phyloP scores from a whole-genome alignment of 179 eudicot genomes.

The Silene noctiflora region DNA sequence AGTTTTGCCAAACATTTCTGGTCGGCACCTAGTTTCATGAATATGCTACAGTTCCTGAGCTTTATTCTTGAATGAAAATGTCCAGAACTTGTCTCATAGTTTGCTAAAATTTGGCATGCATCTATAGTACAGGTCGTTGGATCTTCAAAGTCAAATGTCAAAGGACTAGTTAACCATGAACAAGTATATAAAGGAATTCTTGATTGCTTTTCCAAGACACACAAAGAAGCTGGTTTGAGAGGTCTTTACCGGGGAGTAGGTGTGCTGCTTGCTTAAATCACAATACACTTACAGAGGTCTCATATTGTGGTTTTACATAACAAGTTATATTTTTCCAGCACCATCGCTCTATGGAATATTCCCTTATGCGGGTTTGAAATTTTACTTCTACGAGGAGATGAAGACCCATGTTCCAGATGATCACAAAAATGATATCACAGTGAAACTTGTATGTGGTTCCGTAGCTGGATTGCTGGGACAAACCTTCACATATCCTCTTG shows the following conservation, averaged over 20 bases:
- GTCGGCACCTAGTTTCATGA: neutral
- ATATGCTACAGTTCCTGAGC: neutral
- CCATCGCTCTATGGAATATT: slow-evolving; percentile 93
- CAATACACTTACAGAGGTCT: neutral
- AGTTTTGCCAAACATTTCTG: neutral
- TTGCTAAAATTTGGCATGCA: slow-evolving; percentile 23
- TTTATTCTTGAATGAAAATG: neutral
- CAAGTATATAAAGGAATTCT: slow-evolving; percentile 69
- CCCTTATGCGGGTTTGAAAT: slow-evolving; percentile 90
- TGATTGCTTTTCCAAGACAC: slow-evolving; percentile 75
- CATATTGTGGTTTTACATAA: slow-evolving; percentile 5
- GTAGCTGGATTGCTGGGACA: slow-evolving; percentile 90
- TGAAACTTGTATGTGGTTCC: slow-evolving; percentile 81
- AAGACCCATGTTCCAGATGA: slow-evolving; percentile 75
- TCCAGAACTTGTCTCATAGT: slow-evolving; percentile 10
- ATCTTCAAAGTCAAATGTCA: slow-evolving; percentile 42
- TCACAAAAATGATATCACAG: slow-evolving; percentile 61
- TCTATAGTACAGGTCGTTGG: slow-evolving; percentile 65
- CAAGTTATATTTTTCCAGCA: slow-evolving; percentile 45
- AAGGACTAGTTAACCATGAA: slow-evolving; percentile 47
- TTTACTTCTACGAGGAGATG: slow-evolving; percentile 92
- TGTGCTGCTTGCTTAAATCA: slow-evolving; percentile 34
- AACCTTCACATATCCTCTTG: slow-evolving; percentile 91
- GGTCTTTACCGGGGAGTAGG: slow-evolving; percentile 96
- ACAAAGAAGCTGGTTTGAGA: slow-evolving; percentile 71